These are phyloP conservation scores for Pyrrhoderma lamaoense DNA, from an alignment of 1,284 basidiomycete species.

Conservation along the genomic window DNA sequence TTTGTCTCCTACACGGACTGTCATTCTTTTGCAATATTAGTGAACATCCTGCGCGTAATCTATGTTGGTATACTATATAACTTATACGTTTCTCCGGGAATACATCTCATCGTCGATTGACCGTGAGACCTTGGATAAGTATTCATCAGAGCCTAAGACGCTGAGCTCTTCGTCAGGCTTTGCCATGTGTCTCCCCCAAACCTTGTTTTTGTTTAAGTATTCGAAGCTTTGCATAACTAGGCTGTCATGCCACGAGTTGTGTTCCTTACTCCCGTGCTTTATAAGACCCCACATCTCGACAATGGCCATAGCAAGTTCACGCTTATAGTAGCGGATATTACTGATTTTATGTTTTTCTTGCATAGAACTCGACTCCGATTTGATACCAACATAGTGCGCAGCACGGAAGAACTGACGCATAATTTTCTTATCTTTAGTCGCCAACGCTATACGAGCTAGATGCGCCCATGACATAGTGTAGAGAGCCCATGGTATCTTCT, in stretches of 20 bases:
- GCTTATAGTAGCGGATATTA: conserved; percentile 10
- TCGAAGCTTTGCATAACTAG: too few relatives aligned
- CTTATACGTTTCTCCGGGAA: neutral
- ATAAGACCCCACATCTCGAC: neutral
- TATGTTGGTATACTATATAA: too few relatives aligned
- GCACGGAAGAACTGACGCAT: conserved; percentile 51
- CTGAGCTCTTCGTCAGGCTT: conserved; percentile 22
- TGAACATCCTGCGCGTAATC: too few relatives aligned
- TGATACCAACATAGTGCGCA: conserved; percentile 30
- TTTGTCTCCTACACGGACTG: conserved; percentile 3
- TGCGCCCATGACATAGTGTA: conserved; percentile 42
- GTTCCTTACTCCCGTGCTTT: conserved; percentile 9
- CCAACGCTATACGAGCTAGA: conserved; percentile 47
- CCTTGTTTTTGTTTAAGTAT: too few relatives aligned
- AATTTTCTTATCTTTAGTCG: conserved; percentile 38
- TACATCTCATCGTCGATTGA: conserved; percentile 15
- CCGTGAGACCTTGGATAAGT: conserved; percentile 12
- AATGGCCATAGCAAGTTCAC: neutral
- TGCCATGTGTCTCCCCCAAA: neutral
- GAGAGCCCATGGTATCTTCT: conserved; percentile 23
- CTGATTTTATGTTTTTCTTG: neutral
- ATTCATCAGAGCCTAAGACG: conserved; percentile 20
- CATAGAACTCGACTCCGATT: too few relatives aligned
- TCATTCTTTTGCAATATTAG: neutral
- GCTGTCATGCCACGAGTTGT: conserved; percentile 21